Evolutionary conservation across 1,284 basidiomycete genomes (phyloP), one percentile per base, ranked within the genome.

Genomic region (Apiotrichum mycotoxinovorans): DNA sequence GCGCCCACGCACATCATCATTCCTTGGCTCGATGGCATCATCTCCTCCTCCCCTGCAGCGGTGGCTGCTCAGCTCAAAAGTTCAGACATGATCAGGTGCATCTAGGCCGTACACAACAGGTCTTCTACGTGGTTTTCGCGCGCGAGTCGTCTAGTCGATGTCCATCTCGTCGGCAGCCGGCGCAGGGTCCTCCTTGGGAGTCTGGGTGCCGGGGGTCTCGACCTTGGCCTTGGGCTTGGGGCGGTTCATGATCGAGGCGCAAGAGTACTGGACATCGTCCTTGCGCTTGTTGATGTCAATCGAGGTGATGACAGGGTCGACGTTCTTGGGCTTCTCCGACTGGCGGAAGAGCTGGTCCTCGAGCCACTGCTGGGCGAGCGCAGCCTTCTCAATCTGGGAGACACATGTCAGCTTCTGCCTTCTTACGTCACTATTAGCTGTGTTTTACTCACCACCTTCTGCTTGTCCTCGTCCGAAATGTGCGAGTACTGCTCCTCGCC

Each of bases 311-410:
- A 91, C 83, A 26, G 91, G 87, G 74, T 94, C 87, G 61, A 86
- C 84, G 71, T 89, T 87, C 85, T 94, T 93, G 73, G 87, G 79
- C 62, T 85, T 82, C 81, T 96, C 93, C 25, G 83, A 80, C 81
- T 96, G 93, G 67, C 87, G 82, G 58, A 85, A 86, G 60, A 85
- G 84, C 81, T 88, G 84, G 81, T 96, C 91, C 69, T 94, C 89
- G 62, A 97, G 83, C 93, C 93, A 96, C 78, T 94, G 88, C 79
- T 91, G 88, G 45, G 87, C 80, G 27, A 85, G 91, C 50, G 89
- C 80, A 58, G 76, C 77, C 63, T 79, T 77, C 67, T 82, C 80
- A 58, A 82, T 77, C 30, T 30, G 30, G 30, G 12, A n/a, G n/a
- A 12, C 30, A 12, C 30, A 12, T 12, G 30, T 30, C 30, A 30